Conservation (phyloP, 2,329 filamentous ascomycete species). For the Fusarium sp. region DNA sequence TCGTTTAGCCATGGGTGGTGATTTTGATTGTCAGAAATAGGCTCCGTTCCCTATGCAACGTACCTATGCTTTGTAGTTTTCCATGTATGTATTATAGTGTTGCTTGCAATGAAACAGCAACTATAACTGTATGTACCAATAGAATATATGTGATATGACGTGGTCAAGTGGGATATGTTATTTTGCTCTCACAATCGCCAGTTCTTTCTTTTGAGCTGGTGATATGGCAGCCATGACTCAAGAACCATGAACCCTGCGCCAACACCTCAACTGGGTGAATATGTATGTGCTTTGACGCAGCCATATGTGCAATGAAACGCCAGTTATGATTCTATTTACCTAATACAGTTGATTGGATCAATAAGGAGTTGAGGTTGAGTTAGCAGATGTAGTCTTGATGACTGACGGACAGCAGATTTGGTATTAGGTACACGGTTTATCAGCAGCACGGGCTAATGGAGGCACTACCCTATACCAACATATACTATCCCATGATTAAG, state of each 20-base stretch:
- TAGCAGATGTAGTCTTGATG: neutral
- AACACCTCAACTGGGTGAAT: neutral
- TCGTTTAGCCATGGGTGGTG: neutral
- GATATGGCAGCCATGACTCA: conserved; percentile 12
- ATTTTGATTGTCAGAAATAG: neutral
- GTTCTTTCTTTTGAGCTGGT: neutral
- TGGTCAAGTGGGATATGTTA: neutral
- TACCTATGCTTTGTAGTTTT: neutral
- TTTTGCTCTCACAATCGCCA: neutral
- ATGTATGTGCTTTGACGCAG: conserved; percentile 19
- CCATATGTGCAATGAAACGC: neutral
- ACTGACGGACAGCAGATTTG: neutral
- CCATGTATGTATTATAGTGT: neutral
- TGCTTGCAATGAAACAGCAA: neutral
- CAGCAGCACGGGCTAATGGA: neutral
- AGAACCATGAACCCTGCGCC: conserved; percentile 14
- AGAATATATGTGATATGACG: neutral
- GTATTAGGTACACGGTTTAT: neutral
- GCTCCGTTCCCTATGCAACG: conserved; percentile 1
- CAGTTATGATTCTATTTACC: neutral
- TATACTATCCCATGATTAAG: neutral
- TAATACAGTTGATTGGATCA: neutral
- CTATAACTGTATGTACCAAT: neutral
- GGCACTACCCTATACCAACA: neutral
- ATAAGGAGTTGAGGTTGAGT: neutral